phyloP scores from a whole-genome alignment of 768 basidiomycete species.

The Plicaturopsis crispa region DNA sequence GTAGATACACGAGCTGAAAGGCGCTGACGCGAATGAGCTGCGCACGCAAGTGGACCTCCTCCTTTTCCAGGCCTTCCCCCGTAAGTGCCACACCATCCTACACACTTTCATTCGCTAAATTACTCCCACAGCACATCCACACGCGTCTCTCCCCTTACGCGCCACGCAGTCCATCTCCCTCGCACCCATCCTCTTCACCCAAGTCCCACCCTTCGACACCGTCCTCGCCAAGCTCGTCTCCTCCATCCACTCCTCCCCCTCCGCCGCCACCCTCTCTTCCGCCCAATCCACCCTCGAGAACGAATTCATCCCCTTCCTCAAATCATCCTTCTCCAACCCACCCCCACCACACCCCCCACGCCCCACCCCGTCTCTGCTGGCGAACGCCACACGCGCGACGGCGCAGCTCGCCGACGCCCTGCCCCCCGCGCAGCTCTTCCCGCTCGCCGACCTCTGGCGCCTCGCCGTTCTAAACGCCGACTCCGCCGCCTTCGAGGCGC shows the following conservation, averaged over 20 bases:
- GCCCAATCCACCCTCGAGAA: slow-evolving; percentile 30
- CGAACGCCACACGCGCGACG: slow-evolving; percentile 42
- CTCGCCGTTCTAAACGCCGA: slow-evolving; percentile 62
- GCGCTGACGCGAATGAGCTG: slow-evolving; percentile 63
- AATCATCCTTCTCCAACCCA: slow-evolving; percentile 13
- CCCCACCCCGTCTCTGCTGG: slow-evolving; percentile 31
- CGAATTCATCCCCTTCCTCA: slow-evolving; percentile 57
- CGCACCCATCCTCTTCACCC: slow-evolving; percentile 68
- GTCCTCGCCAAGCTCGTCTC: slow-evolving; percentile 53
- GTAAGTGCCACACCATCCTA: slow-evolving; percentile 40
- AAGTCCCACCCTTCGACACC: slow-evolving; percentile 61
- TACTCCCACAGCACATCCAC: slow-evolving; percentile 59
- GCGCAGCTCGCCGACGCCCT: slow-evolving; percentile 35
- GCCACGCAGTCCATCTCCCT: slow-evolving; percentile 56
- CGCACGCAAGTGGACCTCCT: slow-evolving; percentile 68
- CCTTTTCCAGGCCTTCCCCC: slow-evolving; percentile 71
- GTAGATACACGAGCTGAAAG: slow-evolving; percentile 65
- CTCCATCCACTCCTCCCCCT: slow-evolving; percentile 47
- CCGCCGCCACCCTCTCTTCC: slow-evolving; percentile 21
- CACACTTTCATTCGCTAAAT: slow-evolving; percentile 2
- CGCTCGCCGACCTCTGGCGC: slow-evolving; percentile 78
- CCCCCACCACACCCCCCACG: no score
- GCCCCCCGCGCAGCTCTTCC: slow-evolving; percentile 57
- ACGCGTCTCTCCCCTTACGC: slow-evolving; percentile 52
- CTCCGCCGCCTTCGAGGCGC: slow-evolving; percentile 44